Evolutionary conservation across 768 basidiomycete genomes (phyloP).

Genomic region (Lanmaoa rubissima): DNA sequence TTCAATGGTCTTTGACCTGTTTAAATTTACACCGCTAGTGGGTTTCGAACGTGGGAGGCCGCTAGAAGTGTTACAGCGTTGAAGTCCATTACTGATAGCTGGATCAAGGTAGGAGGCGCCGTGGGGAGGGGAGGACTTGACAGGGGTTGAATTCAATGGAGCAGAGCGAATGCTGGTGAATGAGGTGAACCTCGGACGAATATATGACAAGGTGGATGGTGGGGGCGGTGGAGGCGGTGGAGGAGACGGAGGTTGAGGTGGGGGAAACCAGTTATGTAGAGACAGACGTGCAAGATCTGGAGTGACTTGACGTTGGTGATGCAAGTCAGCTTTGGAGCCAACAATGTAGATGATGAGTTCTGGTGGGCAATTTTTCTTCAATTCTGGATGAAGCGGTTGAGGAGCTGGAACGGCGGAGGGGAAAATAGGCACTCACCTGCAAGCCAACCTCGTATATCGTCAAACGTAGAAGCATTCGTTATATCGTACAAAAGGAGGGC

Average conservation of each 20-base stretch:
- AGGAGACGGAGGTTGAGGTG: constrained; percentile 66
- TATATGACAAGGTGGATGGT: constrained; percentile 38
- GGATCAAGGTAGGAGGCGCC: constrained; percentile 64
- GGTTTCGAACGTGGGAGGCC: constrained; percentile 50
- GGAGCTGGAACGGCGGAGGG: background rate
- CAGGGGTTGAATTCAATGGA: constrained; percentile 44
- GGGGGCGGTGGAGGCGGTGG: constrained; percentile 57
- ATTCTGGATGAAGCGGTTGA: constrained; percentile 47
- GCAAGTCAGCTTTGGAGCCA: constrained; percentile 86
- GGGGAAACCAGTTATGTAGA: constrained; percentile 86
- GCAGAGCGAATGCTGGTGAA: constrained; percentile 60
- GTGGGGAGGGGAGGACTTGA: constrained; percentile 51
- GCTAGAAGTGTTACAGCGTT: constrained; percentile 50
- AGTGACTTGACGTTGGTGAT: constrained; percentile 70
- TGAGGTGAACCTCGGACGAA: constrained; percentile 35
- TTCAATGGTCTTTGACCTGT: constrained; percentile 34
- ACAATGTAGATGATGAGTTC: constrained; percentile 95
- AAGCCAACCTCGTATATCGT: constrained; percentile 89
- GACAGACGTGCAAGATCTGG: constrained; percentile 81
- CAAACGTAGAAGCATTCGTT: constrained; percentile 83
- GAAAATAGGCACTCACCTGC: constrained; percentile 55
- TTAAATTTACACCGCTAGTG: constrained; percentile 36
- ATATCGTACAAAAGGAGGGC: constrained; percentile 95
- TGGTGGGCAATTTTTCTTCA: constrained; percentile 85
- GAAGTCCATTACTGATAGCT: constrained; percentile 50